Base-by-base conservation (phyloP, 1,284 basidiomycete species). In the Bondarzewia mesenterica region DNA sequence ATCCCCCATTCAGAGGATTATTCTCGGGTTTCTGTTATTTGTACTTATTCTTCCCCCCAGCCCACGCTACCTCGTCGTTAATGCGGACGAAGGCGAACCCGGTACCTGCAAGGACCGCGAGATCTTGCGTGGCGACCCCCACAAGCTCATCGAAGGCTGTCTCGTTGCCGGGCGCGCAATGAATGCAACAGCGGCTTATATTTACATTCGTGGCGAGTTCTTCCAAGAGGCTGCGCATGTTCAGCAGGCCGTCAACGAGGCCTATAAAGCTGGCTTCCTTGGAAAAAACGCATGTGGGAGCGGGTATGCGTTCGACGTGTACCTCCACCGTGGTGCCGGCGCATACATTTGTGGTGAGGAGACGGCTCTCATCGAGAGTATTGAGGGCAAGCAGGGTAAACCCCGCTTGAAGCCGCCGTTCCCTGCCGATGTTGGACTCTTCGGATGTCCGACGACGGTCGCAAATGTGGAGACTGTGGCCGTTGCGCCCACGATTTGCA, bases 281-380 rank as follows among this genome's bases (percentile, higher is more conserved):
- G 95, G 95, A 54, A 89, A 91, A 68, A 80, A 97, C 66, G 89
- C 93, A 0, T 98, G 94, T 68, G 88, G 87, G 10, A 86, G 88
- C 0, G 93, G 94, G 8, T 98, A 95, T 72, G 69, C 80, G 39
- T 98, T 98, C 67, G 96, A 99, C 63, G 91, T 99, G 41, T 98
- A 98, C 70, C 70, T 99, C 16, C 95, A 98, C 69, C 91, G 93
- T 53, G 95, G 94, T 21, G 94, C 95, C 8, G 95, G 95, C 52
- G 95, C 95, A 27, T 98, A 98, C 72, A 96, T 99, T 55, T 99
- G 95, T 64, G 95, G 95, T 40, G 95, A 99, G 72, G 96, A 98
- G 73, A 99, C 96, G 0, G 95, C 95, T 1, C 75, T 98, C 26
- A 98, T 99, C 63, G 94, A 99, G 74, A 91, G 86, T 55, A 69